Evolutionary conservation across 768 basidiomycete species (phyloP).

Genomic region (Psilocybe sp.): DNA sequence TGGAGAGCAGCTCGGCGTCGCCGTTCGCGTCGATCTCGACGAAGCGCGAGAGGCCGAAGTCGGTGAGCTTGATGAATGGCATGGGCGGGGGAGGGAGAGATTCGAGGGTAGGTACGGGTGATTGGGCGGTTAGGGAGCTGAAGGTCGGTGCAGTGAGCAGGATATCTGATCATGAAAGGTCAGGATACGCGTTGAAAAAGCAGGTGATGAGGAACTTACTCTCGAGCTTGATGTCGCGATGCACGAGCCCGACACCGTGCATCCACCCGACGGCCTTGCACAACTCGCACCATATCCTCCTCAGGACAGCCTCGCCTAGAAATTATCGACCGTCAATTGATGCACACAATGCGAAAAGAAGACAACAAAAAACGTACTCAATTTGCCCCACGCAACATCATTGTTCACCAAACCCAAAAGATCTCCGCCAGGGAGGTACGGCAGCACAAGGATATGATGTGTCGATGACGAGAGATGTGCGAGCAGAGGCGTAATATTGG

Average conservation of each 20-base stretch:
- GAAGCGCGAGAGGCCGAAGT: constrained; percentile 88
- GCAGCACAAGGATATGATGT: constrained; percentile 78
- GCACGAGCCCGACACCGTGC: constrained; percentile 81
- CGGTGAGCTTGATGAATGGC: constrained; percentile 78
- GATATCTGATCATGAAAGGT: constrained; percentile 51
- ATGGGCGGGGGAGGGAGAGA: constrained; percentile 37
- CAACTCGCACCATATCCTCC: constrained; percentile 75
- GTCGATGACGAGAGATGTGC: constrained; percentile 67
- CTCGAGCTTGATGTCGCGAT: constrained; percentile 89
- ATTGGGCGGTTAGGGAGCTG: constrained; percentile 16
- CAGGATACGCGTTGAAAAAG: constrained; percentile 1
- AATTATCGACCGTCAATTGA: neutral
- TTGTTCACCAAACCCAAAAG: constrained; percentile 72
- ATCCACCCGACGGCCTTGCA: constrained; percentile 82
- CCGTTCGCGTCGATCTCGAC: constrained; percentile 54
- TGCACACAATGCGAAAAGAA: constrained; percentile 2
- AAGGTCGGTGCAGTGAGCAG: constrained; percentile 55
- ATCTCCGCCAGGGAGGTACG: constrained; percentile 77
- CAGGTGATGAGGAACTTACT: constrained; percentile 38
- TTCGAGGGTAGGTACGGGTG: constrained; percentile 23
- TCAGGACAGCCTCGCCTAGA: constrained; percentile 48
- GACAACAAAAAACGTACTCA: constrained; percentile 23
- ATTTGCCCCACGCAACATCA: constrained; percentile 40
- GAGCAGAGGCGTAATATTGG: constrained; percentile 71
- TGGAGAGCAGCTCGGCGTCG: constrained; percentile 50